A percentile compares a stretch with the other conserved stretches of the same genome.
These are phyloP conservation scores for Tetraselmis chui DNA, from an alignment of 139 green algal species.

Conservation along the genomic window DNA sequence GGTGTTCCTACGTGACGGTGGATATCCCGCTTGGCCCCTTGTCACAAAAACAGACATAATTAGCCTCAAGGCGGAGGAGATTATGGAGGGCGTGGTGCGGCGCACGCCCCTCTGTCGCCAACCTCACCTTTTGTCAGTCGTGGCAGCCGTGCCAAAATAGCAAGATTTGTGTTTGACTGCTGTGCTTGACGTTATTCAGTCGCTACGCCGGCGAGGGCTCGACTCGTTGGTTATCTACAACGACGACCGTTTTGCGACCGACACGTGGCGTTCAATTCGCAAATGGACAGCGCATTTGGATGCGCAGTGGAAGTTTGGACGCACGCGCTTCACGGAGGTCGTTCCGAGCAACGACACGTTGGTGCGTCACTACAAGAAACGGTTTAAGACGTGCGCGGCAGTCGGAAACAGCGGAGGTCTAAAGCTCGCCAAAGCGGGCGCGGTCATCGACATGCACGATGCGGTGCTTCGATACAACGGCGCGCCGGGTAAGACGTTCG, in stretches of 20 bases:
- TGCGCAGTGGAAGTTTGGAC: slow-evolving; percentile 16
- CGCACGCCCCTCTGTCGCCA: background rate
- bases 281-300: slow-evolving; percentile 20
- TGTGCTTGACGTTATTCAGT: background rate
- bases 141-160: too few species aligned
- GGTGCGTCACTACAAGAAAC: background rate
- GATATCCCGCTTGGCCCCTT: too few species aligned
- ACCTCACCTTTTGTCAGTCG: too few species aligned
- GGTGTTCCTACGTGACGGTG: too few species aligned
- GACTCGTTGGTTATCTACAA: slow-evolving; percentile 12
- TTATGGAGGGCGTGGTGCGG: slow-evolving; percentile 11
- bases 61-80: slow-evolving; percentile 10
- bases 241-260: background rate
- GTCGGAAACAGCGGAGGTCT: slow-evolving; percentile 13
- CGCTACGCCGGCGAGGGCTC: background rate
- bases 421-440: background rate
- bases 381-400: slow-evolving; percentile 7
- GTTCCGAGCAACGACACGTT: slow-evolving; percentile 16
- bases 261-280: slow-evolving; percentile 13
- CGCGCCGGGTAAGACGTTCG: slow-evolving; percentile 1
- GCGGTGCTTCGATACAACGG: slow-evolving; percentile 15
- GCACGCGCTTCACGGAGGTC: slow-evolving; percentile 13
- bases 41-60: background rate
- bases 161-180: too few species aligned
- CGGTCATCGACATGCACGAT: slow-evolving; percentile 12